These are phyloP conservation scores for Microstegium vimineum DNA, from an alignment of 176 grass and related monocot genomes.

Conservation along the genomic window DNA sequence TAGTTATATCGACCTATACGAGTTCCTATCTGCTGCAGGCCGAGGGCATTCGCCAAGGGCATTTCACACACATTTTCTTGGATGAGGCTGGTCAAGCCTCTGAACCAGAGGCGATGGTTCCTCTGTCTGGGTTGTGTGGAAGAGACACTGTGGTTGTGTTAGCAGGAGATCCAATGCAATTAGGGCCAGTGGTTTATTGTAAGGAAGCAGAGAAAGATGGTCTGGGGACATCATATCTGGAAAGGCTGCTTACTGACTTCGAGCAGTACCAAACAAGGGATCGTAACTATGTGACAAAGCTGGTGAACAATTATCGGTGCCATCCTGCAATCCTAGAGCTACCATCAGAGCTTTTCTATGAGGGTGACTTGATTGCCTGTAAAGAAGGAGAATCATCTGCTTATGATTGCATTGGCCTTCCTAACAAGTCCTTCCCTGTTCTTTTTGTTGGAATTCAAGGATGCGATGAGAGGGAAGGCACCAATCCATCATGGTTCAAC, in stretches of 20 bases:
- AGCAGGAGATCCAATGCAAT: constrained; percentile 88
- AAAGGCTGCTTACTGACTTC: constrained; percentile 57
- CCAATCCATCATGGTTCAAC: constrained; percentile 95
- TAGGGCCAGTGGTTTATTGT: constrained; percentile 79
- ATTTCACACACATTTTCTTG: constrained; percentile 94
- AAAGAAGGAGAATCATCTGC: constrained; percentile 50
- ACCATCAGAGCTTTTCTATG: constrained; percentile 86
- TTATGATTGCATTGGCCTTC: constrained; percentile 59
- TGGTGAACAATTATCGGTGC: constrained; percentile 88
- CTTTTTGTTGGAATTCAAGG: constrained; percentile 96
- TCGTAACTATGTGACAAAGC: constrained; percentile 71
- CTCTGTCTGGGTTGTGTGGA: constrained; percentile 53
- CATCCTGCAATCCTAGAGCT: constrained; percentile 91
- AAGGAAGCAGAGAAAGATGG: constrained; percentile 60
- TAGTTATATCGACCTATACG: constrained; percentile 87
- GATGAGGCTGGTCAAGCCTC: constrained; percentile 90
- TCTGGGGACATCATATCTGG: constrained; percentile 67
- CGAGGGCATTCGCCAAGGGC: constrained; percentile 61
- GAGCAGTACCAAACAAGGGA: constrained; percentile 49
- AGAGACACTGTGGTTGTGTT: constrained; percentile 83
- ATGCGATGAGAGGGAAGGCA: constrained; percentile 95
- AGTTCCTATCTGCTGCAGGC: constrained; percentile 61
- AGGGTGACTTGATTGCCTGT: constrained; percentile 56
- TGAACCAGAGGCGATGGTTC: constrained; percentile 90
- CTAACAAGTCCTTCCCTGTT: constrained; percentile 83